Evolutionary conservation across 1,284 basidiomycete genomes (phyloP).

Genomic region (Microbotryomycetes sp.): DNA sequence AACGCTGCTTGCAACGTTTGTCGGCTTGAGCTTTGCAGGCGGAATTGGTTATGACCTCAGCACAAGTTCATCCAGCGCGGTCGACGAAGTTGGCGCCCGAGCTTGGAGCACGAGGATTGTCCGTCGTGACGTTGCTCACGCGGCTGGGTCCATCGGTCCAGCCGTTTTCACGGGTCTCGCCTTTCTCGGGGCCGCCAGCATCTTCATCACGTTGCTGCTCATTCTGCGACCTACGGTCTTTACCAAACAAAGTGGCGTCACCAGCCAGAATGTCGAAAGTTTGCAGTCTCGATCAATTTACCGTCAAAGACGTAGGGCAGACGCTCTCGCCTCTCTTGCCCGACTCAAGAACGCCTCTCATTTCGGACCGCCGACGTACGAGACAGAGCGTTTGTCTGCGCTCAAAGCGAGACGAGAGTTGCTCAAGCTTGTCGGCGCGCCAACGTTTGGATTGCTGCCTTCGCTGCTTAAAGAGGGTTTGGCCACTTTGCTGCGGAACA

Average conservation of each 20-base stretch:
- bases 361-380: slow-evolving; percentile 1
- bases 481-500: slow-evolving; percentile 3
- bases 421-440: slow-evolving; percentile 18
- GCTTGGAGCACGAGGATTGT: slow-evolving; percentile 21
- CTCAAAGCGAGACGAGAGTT: slow-evolving; percentile 17
- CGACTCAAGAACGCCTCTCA: neutral
- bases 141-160: neutral
- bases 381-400: neutral
- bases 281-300: neutral
- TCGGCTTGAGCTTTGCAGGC: slow-evolving; percentile 28
- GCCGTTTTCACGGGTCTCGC: slow-evolving; percentile 20
- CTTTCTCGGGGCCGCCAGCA: slow-evolving; percentile 17
- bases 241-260: neutral
- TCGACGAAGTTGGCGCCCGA: slow-evolving; percentile 2
- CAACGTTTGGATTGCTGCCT: neutral
- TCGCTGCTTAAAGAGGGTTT: slow-evolving; percentile 17
- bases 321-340: slow-evolving; percentile 15
- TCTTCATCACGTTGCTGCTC: slow-evolving; percentile 3
- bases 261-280: neutral
- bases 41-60: slow-evolving; percentile 21
- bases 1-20: slow-evolving; percentile 25
- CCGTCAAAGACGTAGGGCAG: slow-evolving; percentile 10
- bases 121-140: slow-evolving; percentile 12
- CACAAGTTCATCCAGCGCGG: neutral
- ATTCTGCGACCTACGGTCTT: neutral